Percentiles rank a stretch among this genome's conserved stretches.
Conservation (phyloP, 2,329 filamentous ascomycete species). For the Eurotiales sp. region DNA sequence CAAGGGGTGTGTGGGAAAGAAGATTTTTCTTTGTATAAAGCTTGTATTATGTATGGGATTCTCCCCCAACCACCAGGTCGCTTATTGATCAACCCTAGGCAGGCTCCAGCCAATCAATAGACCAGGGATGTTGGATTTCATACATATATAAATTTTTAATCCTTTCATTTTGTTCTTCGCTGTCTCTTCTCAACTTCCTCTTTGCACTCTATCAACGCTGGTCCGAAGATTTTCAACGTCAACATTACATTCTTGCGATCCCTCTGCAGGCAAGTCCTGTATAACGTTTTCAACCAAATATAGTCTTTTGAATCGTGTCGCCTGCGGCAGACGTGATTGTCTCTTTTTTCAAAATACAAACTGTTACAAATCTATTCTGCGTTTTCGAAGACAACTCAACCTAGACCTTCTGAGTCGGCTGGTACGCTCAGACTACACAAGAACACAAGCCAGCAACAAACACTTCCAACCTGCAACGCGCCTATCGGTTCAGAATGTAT, state of each 20-base stretch:
- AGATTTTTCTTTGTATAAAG: background rate
- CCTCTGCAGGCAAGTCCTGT: constrained; percentile 4
- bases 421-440: constrained; percentile 1
- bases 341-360: constrained; percentile 1
- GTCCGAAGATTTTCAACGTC: background rate
- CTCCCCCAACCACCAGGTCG: background rate
- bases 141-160: background rate
- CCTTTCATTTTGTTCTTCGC: background rate
- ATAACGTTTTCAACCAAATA: background rate
- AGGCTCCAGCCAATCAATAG: constrained; percentile 4
- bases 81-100: background rate
- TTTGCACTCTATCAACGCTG: background rate
- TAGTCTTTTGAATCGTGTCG: background rate
- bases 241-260: background rate
- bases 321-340: constrained; percentile 5
- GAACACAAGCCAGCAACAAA: background rate
- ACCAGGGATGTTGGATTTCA: background rate
- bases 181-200: background rate
- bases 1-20: no score
- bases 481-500: background rate
- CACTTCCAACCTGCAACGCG: background rate
- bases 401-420: background rate
- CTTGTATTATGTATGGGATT: background rate
- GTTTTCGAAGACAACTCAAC: background rate
- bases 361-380: background rate